Base-by-base conservation (phyloP, 352 stramenopile species). In the Phytophthora macrochlamydospora region DNA sequence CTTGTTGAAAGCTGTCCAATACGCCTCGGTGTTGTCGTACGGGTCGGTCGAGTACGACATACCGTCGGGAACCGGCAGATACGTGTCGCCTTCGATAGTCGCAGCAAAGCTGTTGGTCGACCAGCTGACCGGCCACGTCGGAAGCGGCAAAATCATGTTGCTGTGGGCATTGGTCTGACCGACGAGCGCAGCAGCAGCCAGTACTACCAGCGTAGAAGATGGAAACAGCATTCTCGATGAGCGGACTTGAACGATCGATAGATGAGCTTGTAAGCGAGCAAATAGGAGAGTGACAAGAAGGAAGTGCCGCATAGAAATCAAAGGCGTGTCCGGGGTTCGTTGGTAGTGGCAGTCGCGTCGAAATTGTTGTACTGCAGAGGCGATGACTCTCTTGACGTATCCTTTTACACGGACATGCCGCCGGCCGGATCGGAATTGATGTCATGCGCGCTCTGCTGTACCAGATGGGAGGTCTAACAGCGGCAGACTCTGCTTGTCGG, bases 81-180 rank as follows among this genome's bases (percentile, higher is more conserved):
- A 68, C 4, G 30, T 76, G 14, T 71, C 31, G 43, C 73, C 76
- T 51, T 78, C 60, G 49, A 85, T 79, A 4, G 55, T 66, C 6
- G 62, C 71, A 5, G 67, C 71, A 8, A 66, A 71, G n/a, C 56
- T 69, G 67, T 67, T 75, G 54, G 62, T 65, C 24, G 62, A 60
- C 66, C 62, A 78, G 31, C 54, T 51, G 14, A 61, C 62, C 24
- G 56, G 60, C 56, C 70, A 75, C 32, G 61, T 75, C 4, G 69
- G 69, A 9, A 55, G 59, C 7, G 69, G 65, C 44, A 76, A 35
- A 33, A 66, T 67, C 69, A 76, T 76, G 55, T 73, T 71, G 62
- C 62, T 63, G 52, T 76, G 71, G 1, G 62, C 71, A 8, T 69
- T 53, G 31, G 38, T 32, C 0, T 42, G 37, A 1, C 35, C 9